Percentiles rank a stretch among this genome's conserved stretches.
These are phyloP conservation scores for Nelumbo lutea DNA, from an alignment of 164 flowering plant species.

Conservation along the genomic window DNA sequence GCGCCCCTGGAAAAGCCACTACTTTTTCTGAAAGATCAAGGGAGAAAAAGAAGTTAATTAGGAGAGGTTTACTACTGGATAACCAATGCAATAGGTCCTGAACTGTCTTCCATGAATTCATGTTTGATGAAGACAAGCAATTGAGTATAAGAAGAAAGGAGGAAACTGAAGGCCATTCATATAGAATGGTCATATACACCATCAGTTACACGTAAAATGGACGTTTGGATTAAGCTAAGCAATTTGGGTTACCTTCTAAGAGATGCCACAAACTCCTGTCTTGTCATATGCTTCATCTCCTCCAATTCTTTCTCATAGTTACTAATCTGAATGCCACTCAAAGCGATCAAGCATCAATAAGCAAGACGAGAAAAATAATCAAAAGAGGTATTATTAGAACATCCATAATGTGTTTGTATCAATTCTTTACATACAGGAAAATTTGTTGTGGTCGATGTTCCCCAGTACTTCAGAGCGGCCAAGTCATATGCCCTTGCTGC, in stretches of 20 bases:
- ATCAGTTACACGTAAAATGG: too few relatives aligned
- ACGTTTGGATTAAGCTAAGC: background rate
- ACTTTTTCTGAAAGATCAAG: slow-evolving; percentile 52
- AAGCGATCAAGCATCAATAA: background rate
- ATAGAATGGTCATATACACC: too few relatives aligned
- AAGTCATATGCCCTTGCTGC: slow-evolving; percentile 94
- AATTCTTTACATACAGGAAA: slow-evolving; percentile 54
- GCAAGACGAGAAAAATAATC: background rate
- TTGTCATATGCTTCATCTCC: slow-evolving; percentile 93
- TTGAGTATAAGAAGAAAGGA: too few relatives aligned
- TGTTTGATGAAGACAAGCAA: too few relatives aligned
- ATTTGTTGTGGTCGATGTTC: slow-evolving; percentile 87
- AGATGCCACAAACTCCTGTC: slow-evolving; percentile 94
- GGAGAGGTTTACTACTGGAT: background rate
- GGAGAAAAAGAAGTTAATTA: background rate
- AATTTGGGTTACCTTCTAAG: slow-evolving; percentile 63
- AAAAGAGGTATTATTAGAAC: too few relatives aligned
- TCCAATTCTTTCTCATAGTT: slow-evolving; percentile 84
- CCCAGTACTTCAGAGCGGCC: slow-evolving; percentile 97
- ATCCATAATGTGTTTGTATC: too few relatives aligned
- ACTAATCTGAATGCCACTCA: slow-evolving; percentile 43
- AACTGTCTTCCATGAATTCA: too few relatives aligned
- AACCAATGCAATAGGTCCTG: too few relatives aligned
- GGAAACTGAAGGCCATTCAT: too few relatives aligned
- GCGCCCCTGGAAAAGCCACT: slow-evolving; percentile 97